Base-by-base conservation (phyloP, 805 yeast genomes). In the Wickerhamomyces ciferrii region DNA sequence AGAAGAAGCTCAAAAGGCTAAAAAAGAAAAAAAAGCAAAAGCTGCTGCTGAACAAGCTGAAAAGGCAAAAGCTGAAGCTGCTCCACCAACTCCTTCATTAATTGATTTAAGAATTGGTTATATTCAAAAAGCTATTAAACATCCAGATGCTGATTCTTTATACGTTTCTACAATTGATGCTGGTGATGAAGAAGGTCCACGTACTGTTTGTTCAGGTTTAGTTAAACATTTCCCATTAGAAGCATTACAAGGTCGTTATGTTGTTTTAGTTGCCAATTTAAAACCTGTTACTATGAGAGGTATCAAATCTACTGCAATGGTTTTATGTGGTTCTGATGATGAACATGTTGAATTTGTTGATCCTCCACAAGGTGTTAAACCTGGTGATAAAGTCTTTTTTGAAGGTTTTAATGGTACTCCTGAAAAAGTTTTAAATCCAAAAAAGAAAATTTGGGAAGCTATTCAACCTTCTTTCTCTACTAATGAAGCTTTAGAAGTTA, bases 211-310 rank as follows among this genome's bases (percentile, higher is more conserved):
- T 74, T 88, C 97, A 13, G 99, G 99, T 57, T 76, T 94, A 60
- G 97, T 90, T 52, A 88, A 88, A 57, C 82, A 87, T 70, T 77
- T 87, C 63, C 83, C 96, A 37, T 67, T 95, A 53, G 98, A 94
- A 71, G 96, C 86, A 39, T 85, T 94, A 96, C 99, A 94, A 78
- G 80, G 88, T 68, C 84, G 98, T 67, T 79, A 78, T 59, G 96
- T 92, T 43, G 85, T 94, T 41, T 84, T 85, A 47, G 90, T 94
- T 59, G 96, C 97, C 58, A 95, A 95, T 75, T 79, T 94, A 70
- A 94, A 94, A 74, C 99, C 99, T 18, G 99, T 91, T 38, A 84
- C 83, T 61, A 94, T 94, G 99, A 85, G 99, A 72, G 98, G 99
- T 54, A 82, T 94, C 62, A 89, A 89, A 67, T 90, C 97, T 10